Conservation (phyloP, 2,329 filamentous ascomycete genomes). For the Aspergillus quadrilineatus region DNA sequence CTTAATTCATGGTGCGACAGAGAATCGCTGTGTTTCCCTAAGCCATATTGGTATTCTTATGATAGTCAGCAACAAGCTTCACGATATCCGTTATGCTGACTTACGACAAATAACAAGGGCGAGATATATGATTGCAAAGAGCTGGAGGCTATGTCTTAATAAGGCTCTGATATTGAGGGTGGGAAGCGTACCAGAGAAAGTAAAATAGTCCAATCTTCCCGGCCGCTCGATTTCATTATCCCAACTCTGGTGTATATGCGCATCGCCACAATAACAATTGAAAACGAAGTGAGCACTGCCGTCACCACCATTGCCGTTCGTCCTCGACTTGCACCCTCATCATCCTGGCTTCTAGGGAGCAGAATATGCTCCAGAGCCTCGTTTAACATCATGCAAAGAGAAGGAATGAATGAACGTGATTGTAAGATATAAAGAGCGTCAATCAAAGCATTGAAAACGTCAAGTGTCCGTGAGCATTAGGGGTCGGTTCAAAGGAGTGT, state of each 20-base stretch:
- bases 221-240: slow-evolving; percentile 33
- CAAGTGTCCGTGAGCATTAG: background rate
- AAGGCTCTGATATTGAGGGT: background rate
- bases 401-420: slow-evolving; percentile 2
- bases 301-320: slow-evolving; percentile 32
- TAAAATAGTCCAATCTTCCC: slow-evolving; percentile 35
- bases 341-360: slow-evolving; percentile 16
- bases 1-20: slow-evolving; percentile 20
- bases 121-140: slow-evolving; percentile 27
- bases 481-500: background rate
- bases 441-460: background rate
- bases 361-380: slow-evolving; percentile 14
- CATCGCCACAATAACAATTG: slow-evolving; percentile 28
- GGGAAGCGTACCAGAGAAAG: slow-evolving; percentile 24
- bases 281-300: slow-evolving; percentile 28
- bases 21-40: slow-evolving; percentile 25
- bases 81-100: slow-evolving; percentile 4
- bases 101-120: slow-evolving; percentile 29
- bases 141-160: background rate
- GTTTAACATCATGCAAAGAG: slow-evolving; percentile 17
- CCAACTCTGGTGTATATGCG: slow-evolving; percentile 30
- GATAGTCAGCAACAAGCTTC: slow-evolving; percentile 7
- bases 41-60: slow-evolving; percentile 29
- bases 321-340: slow-evolving; percentile 25
- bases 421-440: background rate